phyloP scores from a whole-genome alignment of 2,329 filamentous ascomycete species.

The Pyrenophora seminiperda region DNA sequence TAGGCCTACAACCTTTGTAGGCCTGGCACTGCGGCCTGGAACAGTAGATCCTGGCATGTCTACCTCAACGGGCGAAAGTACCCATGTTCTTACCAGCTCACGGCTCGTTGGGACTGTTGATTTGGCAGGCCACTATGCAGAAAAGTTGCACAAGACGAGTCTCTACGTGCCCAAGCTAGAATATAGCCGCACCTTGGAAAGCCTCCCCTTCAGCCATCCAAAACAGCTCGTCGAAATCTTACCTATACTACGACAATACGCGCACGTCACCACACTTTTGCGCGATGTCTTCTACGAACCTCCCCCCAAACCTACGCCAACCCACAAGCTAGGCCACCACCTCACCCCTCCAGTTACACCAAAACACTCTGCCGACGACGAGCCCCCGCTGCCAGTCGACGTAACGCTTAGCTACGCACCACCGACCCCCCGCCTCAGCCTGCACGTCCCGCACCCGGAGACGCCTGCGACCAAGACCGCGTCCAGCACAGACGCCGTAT shows the following conservation, averaged over 20 bases:
- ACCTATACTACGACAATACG: constrained; percentile 74
- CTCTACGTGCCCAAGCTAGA: constrained; percentile 75
- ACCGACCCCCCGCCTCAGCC: constrained; percentile 40
- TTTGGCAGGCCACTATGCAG: constrained; percentile 29
- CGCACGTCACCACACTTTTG: constrained; percentile 69
- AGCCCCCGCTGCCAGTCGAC: constrained; percentile 30
- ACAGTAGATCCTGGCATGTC: constrained; percentile 61
- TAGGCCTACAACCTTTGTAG: constrained; percentile 53
- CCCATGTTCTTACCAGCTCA: constrained; percentile 59
- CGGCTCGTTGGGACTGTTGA: constrained; percentile 47
- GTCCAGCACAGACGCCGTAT: constrained; percentile 12
- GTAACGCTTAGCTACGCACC: constrained; percentile 38
- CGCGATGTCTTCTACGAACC: constrained; percentile 60
- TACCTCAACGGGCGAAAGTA: constrained; percentile 31
- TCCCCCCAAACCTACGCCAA: constrained; percentile 39
- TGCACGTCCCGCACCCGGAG: constrained; percentile 39
- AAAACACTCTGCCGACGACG: not conserved
- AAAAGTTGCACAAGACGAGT: constrained; percentile 58
- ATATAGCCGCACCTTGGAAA: constrained; percentile 68
- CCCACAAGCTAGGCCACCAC: constrained; percentile 10
- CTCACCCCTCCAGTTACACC: constrained; percentile 23
- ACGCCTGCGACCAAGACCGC: not conserved
- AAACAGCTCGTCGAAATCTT: constrained; percentile 75
- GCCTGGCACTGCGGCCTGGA: constrained; percentile 57
- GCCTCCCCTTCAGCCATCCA: constrained; percentile 78